phyloP scores from a whole-genome alignment of 2,329 filamentous ascomycete species.

The Aureobasidium sp. region DNA sequence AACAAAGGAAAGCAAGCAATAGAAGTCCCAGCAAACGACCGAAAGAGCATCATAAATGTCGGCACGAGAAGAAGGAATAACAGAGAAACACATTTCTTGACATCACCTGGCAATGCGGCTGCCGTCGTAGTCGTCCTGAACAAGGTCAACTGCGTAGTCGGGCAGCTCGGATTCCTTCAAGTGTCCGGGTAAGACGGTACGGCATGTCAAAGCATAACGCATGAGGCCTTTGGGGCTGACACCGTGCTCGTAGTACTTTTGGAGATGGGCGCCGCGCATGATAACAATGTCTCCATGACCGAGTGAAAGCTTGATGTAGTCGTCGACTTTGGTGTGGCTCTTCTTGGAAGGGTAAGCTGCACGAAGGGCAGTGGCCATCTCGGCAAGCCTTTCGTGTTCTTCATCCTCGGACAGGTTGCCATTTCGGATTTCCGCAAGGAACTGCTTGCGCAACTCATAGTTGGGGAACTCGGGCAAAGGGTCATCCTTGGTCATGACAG shows the following conservation, averaged over 20 bases:
- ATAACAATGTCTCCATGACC: constrained; percentile 56
- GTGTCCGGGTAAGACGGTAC: constrained; percentile 40
- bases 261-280: constrained; percentile 53
- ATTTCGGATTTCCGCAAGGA: constrained; percentile 23
- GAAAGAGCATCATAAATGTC: neutral
- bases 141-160: constrained; percentile 28
- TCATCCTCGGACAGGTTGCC: constrained; percentile 17
- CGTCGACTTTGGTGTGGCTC: constrained; percentile 19
- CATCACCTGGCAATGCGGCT: constrained; percentile 9
- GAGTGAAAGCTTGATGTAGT: constrained; percentile 39
- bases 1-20: neutral
- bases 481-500: constrained; percentile 17
- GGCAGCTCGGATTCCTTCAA: constrained; percentile 33
- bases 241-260: constrained; percentile 51
- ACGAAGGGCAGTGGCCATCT: constrained; percentile 30
- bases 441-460: constrained; percentile 28
- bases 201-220: constrained; percentile 49
- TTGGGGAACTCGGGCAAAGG: constrained; percentile 22
- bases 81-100: neutral
- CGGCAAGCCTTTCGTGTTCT: constrained; percentile 21
- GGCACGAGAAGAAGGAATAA: neutral
- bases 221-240: constrained; percentile 44
- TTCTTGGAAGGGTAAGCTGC: constrained; percentile 17
- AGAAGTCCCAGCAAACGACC: neutral
- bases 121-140: constrained; percentile 31